A percentile compares a stretch with the other conserved stretches of the same genome.
Evolutionary conservation across 164 flowering plant species (phyloP).

Genomic region (Malania oleifera): DNA sequence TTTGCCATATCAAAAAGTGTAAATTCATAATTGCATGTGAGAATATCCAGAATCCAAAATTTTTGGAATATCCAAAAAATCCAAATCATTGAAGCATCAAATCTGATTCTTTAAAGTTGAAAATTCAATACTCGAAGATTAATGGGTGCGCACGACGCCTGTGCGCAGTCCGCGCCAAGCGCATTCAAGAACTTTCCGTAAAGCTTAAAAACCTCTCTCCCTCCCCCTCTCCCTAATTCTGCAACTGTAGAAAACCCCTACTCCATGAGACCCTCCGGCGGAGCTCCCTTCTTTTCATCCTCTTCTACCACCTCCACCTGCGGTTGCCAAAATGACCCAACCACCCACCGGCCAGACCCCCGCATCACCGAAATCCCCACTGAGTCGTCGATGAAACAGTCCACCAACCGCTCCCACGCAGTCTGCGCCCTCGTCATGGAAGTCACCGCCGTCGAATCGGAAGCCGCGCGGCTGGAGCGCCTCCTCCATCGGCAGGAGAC

Average conservation of each 20-base stretch:
- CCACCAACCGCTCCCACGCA: conserved; percentile 55
- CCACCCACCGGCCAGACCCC: conserved; percentile 20
- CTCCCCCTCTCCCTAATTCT: conserved; percentile 1
- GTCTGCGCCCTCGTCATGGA: conserved; percentile 39
- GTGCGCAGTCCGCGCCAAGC: too few species aligned
- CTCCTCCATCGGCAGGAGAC: conserved; percentile 78
- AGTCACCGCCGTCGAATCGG: conserved; percentile 50
- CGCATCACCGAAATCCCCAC: conserved; percentile 24
- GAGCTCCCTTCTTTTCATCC: conserved; percentile 16
- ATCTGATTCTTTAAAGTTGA: too few species aligned
- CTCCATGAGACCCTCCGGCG: conserved; percentile 24
- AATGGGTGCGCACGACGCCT: too few species aligned
- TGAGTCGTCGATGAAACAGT: conserved; percentile 46
- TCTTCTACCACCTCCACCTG: conserved; percentile 23
- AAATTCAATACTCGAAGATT: too few species aligned
- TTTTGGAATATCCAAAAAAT: too few species aligned
- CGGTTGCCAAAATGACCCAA: conserved; percentile 27
- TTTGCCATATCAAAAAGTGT: too few species aligned
- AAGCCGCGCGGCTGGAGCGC: conserved; percentile 40
- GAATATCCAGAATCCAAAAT: too few species aligned
- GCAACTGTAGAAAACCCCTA: too few species aligned
- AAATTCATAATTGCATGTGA: too few species aligned
- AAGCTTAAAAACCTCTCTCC: not conserved
- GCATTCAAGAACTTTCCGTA: too few species aligned
- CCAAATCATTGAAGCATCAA: too few species aligned